Conservation (phyloP, 345 rosid species). For the Eucalyptus virginea region DNA sequence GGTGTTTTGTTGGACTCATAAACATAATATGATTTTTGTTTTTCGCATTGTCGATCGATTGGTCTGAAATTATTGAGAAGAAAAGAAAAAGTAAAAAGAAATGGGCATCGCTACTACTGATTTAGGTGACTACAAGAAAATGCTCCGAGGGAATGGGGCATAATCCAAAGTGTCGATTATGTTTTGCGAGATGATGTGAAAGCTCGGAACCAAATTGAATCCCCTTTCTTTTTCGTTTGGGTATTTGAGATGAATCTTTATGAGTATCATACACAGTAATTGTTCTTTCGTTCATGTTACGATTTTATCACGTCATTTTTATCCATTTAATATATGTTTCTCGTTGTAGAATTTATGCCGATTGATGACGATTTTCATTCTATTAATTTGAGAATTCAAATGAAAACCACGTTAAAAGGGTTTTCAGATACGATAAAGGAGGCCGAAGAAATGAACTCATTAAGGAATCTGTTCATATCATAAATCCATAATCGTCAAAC, state of each 20-base stretch:
- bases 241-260: not conserved
- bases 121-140: not conserved
- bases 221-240: not conserved
- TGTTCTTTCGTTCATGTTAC: not conserved
- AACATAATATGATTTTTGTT: not conserved
- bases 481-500: not conserved
- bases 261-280: not conserved
- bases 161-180: not conserved
- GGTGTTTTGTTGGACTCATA: not conserved
- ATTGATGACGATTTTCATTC: not conserved
- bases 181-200: not conserved
- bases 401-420: not conserved
- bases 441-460: not conserved
- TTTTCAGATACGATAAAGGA: not conserved
- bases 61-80: not conserved
- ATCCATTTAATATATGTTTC: not conserved
- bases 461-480: not conserved
- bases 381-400: not conserved
- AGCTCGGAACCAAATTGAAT: not conserved
- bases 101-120: not conserved
- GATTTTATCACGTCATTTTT: not conserved
- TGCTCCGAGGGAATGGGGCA: not conserved
- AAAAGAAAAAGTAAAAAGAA: not conserved
- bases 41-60: not conserved
- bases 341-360: not conserved